Conservation (phyloP, 345 rosid genomes). For the Stellera chamaejasme region DNA sequence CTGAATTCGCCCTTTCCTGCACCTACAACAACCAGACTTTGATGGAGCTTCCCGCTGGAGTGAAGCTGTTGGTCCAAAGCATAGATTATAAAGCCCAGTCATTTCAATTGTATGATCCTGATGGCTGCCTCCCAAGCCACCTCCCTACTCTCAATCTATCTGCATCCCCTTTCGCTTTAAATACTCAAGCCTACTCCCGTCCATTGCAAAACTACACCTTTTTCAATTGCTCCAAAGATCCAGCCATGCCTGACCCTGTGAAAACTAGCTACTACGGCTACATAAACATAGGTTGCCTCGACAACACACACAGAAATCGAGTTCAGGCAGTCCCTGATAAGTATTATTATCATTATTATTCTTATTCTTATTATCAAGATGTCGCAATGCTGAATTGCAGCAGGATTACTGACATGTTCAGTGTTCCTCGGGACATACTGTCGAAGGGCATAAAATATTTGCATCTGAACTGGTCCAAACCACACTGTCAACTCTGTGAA, state of each 20-base stretch:
- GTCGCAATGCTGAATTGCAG: too few species aligned
- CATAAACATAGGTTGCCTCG: too few species aligned
- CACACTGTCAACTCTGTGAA: neutral
- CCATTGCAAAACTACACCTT: neutral
- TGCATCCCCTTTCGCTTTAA: constrained; percentile 6
- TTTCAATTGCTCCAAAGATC: constrained; percentile 7
- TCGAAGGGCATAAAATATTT: too few species aligned
- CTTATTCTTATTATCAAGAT: too few species aligned
- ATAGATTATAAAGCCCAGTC: constrained; percentile 13
- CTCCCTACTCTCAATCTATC: constrained; percentile 8
- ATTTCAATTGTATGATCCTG: constrained; percentile 9
- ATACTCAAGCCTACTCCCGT: neutral
- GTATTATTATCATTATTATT: too few species aligned
- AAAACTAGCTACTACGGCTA: too few species aligned
- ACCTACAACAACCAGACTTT: constrained; percentile 6
- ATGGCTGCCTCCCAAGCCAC: constrained; percentile 8
- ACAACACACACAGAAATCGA: too few species aligned
- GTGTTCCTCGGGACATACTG: too few species aligned
- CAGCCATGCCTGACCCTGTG: too few species aligned
- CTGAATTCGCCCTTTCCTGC: constrained; percentile 20
- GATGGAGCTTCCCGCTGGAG: constrained; percentile 14
- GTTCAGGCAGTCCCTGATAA: too few species aligned
- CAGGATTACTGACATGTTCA: too few species aligned
- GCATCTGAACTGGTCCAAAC: neutral
- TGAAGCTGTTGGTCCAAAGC: constrained; percentile 5